Conservation (phyloP, 108 stramenopile species). For the Cylindrotheca fusiformis region DNA sequence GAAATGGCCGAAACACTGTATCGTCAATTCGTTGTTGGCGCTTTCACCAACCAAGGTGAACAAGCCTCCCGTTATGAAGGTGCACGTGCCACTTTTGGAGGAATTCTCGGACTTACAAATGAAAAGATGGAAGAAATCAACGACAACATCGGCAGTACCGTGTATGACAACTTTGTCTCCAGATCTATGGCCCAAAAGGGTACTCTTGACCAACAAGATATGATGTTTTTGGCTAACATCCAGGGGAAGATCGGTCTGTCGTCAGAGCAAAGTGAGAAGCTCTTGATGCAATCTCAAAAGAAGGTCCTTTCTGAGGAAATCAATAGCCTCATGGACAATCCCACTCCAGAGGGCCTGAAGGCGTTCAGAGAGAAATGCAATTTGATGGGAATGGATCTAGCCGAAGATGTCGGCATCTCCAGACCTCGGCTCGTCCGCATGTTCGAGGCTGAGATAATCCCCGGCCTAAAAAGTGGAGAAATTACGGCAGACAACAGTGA, state of each 20-base stretch:
- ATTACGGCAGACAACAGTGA: constrained; percentile 75
- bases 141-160: constrained; percentile 68
- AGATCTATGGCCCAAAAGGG: constrained; percentile 78
- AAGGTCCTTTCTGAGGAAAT: constrained; percentile 85
- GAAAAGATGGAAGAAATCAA: constrained; percentile 80
- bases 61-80: constrained; percentile 73
- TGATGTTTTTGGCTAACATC: constrained; percentile 92
- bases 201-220: constrained; percentile 87
- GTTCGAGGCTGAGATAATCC: constrained; percentile 76
- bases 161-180: constrained; percentile 87
- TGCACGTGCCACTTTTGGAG: constrained; percentile 67
- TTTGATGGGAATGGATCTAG: constrained; percentile 78
- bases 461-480: constrained; percentile 71
- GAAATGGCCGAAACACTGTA: constrained; percentile 78
- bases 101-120: constrained; percentile 75
- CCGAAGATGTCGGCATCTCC: constrained; percentile 71
- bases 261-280: constrained; percentile 67
- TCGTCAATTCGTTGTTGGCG: constrained; percentile 83
- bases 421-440: constrained; percentile 56
- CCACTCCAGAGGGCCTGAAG: constrained; percentile 59
- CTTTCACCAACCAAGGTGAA: constrained; percentile 72
- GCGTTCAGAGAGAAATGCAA: constrained; percentile 90
- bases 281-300: constrained; percentile 75
- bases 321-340: constrained; percentile 49
- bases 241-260: constrained; percentile 79